These are phyloP conservation scores for Thraustochytrium sp. DNA, from an alignment of 352 stramenopile genomes.

Conservation along the genomic window DNA sequence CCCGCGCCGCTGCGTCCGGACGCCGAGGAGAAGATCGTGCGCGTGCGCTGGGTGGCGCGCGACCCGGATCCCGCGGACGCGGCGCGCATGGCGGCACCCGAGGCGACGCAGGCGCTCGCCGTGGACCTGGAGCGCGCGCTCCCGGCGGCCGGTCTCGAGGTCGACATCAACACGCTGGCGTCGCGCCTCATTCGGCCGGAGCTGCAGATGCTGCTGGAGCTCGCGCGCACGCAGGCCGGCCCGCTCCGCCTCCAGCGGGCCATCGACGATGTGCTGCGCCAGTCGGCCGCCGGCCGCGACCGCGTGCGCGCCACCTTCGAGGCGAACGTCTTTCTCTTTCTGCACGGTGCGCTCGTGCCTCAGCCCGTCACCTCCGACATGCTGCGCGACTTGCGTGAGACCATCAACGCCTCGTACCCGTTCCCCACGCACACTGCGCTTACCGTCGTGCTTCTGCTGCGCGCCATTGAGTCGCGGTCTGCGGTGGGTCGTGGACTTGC, in stretches of 20 bases:
- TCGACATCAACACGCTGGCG: background rate
- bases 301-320: background rate
- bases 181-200: background rate
- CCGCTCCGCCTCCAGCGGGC: background rate
- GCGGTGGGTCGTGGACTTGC: background rate
- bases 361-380: constrained; percentile 11
- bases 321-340: background rate
- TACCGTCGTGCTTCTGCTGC: background rate
- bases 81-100: background rate
- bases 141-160: background rate
- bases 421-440: background rate
- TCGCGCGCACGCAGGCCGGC: background rate
- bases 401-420: background rate
- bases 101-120: background rate
- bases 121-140: background rate
- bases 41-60: background rate
- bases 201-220: background rate
- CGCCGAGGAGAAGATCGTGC: constrained; percentile 22
- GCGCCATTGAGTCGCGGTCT: background rate
- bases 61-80: background rate
- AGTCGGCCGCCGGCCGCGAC: background rate
- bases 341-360: background rate
- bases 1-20: background rate
- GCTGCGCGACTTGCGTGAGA: background rate
- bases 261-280: background rate